Conservation (phyloP, 2,329 filamentous ascomycete species). For the Clarireedia sp. region DNA sequence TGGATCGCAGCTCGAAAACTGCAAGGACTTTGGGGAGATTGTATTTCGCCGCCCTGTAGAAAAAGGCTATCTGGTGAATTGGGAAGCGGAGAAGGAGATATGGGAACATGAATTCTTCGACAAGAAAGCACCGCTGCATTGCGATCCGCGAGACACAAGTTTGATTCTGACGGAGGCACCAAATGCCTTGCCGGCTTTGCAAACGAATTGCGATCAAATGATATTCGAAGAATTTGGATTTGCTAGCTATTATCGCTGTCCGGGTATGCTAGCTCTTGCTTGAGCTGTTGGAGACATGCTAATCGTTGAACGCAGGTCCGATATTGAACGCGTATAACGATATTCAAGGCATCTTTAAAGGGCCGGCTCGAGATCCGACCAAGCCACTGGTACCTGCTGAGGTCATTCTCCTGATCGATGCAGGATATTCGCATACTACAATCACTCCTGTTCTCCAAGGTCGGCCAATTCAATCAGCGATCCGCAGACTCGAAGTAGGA, state of each 20-base stretch:
- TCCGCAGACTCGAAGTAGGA: slow-evolving; percentile 80
- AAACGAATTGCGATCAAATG: slow-evolving; percentile 90
- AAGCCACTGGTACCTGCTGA: slow-evolving; percentile 54
- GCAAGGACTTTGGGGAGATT: slow-evolving; percentile 83
- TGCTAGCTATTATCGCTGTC: slow-evolving; percentile 69
- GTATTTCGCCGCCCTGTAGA: slow-evolving; percentile 84
- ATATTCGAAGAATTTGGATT: slow-evolving; percentile 98
- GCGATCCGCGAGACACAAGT: slow-evolving; percentile 74
- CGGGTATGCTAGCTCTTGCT: slow-evolving; percentile 42
- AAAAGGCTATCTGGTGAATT: slow-evolving; percentile 91
- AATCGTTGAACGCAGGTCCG: slow-evolving; percentile 43
- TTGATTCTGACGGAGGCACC: slow-evolving; percentile 79
- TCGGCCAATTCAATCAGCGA: slow-evolving; percentile 68
- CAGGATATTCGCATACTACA: slow-evolving; percentile 87
- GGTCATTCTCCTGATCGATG: slow-evolving; percentile 80
- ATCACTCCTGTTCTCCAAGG: slow-evolving; percentile 80
- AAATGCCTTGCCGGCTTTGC: slow-evolving; percentile 71
- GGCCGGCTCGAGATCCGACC: slow-evolving; percentile 41
- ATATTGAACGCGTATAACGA: slow-evolving; percentile 78
- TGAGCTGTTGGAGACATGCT: slow-evolving; percentile 1
- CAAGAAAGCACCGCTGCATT: slow-evolving; percentile 54
- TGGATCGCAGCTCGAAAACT: slow-evolving; percentile 67
- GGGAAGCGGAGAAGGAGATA: slow-evolving; percentile 91
- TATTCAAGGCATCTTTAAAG: slow-evolving; percentile 59
- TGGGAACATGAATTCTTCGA: slow-evolving; percentile 88